phyloP scores from a whole-genome alignment of 257 asterid genomes.

The Ligustrum vulgare region DNA sequence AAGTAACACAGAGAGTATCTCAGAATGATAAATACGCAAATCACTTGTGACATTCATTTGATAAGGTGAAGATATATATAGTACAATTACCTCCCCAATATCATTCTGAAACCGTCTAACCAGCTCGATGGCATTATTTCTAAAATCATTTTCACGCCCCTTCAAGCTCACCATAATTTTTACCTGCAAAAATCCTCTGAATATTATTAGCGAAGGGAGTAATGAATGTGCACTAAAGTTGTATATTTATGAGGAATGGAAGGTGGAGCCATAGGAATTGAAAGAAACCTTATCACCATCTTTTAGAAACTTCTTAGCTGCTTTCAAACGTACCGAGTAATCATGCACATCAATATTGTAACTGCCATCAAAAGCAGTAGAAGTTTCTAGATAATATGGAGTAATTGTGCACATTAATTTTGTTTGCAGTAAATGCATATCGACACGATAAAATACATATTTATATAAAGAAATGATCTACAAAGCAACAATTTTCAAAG shows the following conservation, averaged over 20 bases:
- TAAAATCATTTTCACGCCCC: slow-evolving; percentile 90
- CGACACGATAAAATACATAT: no score
- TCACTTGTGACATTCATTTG: not conserved
- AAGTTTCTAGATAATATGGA: slow-evolving; percentile 9
- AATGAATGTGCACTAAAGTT: slow-evolving; percentile 4
- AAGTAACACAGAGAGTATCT: not conserved
- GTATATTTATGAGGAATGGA: not conserved
- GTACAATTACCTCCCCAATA: slow-evolving; percentile 69
- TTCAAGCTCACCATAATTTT: slow-evolving; percentile 85
- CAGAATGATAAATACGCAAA: not conserved
- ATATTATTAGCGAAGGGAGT: slow-evolving; percentile 9
- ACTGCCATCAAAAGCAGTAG: slow-evolving; percentile 47
- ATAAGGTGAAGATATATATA: slow-evolving; percentile 10
- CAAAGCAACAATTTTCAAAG: not conserved
- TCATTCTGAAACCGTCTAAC: slow-evolving; percentile 80
- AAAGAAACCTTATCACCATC: slow-evolving; percentile 89
- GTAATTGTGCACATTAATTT: not conserved
- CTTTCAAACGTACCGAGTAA: slow-evolving; percentile 65
- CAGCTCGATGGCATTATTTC: slow-evolving; percentile 87
- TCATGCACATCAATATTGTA: slow-evolving; percentile 92
- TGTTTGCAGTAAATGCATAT: not conserved
- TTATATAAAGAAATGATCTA: not conserved
- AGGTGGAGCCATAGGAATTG: slow-evolving; percentile 15
- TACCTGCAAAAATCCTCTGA: slow-evolving; percentile 50
- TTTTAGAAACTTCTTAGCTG: slow-evolving; percentile 82